phyloP scores from a whole-genome alignment of 768 basidiomycete genomes.

The Termitomyces sp. region DNA sequence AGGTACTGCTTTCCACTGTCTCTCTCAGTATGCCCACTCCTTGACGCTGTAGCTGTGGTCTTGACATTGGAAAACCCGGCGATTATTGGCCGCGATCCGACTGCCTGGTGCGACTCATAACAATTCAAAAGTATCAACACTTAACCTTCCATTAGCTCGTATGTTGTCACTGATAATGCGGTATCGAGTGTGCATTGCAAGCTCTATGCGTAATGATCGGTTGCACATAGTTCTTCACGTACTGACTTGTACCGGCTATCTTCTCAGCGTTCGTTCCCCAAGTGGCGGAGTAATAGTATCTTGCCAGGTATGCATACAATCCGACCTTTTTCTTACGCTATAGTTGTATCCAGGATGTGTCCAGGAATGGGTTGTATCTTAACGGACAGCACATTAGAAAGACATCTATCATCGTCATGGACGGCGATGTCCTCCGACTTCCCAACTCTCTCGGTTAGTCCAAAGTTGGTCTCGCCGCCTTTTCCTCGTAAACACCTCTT shows the following conservation, averaged over 20 bases:
- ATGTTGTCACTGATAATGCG: slow-evolving; percentile 55
- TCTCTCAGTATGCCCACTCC: neutral
- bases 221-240: neutral
- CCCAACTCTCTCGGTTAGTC: slow-evolving; percentile 58
- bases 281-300: slow-evolving; percentile 73
- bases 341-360: slow-evolving; percentile 44
- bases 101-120: slow-evolving; percentile 46
- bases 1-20: slow-evolving; percentile 32
- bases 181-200: slow-evolving; percentile 75
- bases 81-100: slow-evolving; percentile 69
- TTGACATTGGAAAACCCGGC: slow-evolving; percentile 59
- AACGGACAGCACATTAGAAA: slow-evolving; percentile 69
- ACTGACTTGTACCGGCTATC: slow-evolving; percentile 1
- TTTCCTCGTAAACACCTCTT: neutral
- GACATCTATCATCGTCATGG: slow-evolving; percentile 66
- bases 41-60: slow-evolving; percentile 40
- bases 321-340: neutral
- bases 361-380: slow-evolving; percentile 68
- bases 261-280: slow-evolving; percentile 57
- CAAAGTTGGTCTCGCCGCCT: neutral
- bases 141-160: slow-evolving; percentile 36
- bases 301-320: slow-evolving; percentile 51
- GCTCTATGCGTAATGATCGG: slow-evolving; percentile 61
- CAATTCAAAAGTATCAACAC: neutral
- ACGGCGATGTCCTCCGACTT: slow-evolving; percentile 66